These are phyloP conservation scores for Boletus rubropictus DNA, from an alignment of 768 basidiomycete species.

Conservation along the genomic window DNA sequence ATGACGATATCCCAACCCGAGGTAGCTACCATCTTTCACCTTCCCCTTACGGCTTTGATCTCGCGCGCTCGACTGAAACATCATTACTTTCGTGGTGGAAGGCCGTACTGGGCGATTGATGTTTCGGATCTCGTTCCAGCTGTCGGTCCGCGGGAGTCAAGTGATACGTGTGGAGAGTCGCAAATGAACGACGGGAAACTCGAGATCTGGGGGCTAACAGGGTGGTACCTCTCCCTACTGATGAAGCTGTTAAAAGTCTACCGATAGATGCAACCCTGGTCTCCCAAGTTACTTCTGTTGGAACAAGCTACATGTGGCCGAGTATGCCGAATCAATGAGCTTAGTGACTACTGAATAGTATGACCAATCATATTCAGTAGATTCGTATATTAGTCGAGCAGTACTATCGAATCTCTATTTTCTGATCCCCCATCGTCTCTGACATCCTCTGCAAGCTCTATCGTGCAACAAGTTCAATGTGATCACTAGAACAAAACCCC, in stretches of 20 bases:
- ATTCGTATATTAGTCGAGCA: no score
- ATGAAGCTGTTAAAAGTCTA: conserved; percentile 52
- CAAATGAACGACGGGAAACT: conserved; percentile 44
- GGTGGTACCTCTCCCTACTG: conserved; percentile 69
- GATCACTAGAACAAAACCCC: not conserved
- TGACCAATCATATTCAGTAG: no score
- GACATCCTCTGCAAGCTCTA: no score
- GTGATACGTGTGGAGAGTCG: conserved; percentile 33
- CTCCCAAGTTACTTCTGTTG: not conserved
- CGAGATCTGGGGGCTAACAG: conserved; percentile 81
- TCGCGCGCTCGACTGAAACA: conserved; percentile 44
- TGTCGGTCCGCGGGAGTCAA: conserved; percentile 27
- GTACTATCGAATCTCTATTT: no score
- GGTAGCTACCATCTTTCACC: conserved; percentile 67
- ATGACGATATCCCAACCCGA: conserved; percentile 54
- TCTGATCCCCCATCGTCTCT: no score
- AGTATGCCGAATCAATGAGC: no score
- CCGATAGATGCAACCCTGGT: conserved; percentile 20
- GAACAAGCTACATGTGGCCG: no score
- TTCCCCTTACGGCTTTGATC: conserved; percentile 51
- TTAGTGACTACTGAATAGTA: no score
- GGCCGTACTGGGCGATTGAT: conserved; percentile 61
- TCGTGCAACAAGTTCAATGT: no score
- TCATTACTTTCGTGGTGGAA: conserved; percentile 47
- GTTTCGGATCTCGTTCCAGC: conserved; percentile 51